These are phyloP conservation scores for Pseudonectria buxi DNA, from an alignment of 2,329 filamentous ascomycete genomes.

Conservation along the genomic window DNA sequence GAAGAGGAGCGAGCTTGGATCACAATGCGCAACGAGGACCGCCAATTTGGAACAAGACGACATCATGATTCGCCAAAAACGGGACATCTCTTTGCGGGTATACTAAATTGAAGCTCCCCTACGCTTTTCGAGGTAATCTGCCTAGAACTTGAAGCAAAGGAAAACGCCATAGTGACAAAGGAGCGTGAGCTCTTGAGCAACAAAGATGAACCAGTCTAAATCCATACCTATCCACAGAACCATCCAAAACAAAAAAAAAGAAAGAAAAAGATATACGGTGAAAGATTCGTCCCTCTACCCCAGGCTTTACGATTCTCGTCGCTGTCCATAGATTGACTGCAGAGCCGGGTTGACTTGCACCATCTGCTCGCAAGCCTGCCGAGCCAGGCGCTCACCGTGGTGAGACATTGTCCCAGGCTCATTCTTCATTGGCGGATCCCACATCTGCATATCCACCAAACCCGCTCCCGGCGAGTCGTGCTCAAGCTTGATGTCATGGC, in stretches of 20 bases:
- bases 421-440: conserved; percentile 25
- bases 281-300: neutral
- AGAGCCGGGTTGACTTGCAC: conserved; percentile 15
- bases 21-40: no score
- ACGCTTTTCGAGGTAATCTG: no score
- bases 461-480: conserved; percentile 16
- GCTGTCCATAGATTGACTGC: conserved; percentile 16
- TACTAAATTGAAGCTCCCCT: no score
- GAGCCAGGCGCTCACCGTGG: conserved; percentile 14
- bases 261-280: neutral
- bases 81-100: no score
- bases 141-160: conserved; percentile 2
- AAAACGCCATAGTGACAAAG: conserved; percentile 7
- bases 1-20: no score
- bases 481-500: conserved; percentile 20
- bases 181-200: conserved; percentile 24
- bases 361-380: conserved; percentile 8
- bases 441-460: conserved; percentile 24
- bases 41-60: no score
- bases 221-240: conserved; percentile 13
- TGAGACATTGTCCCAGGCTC: conserved; percentile 17
- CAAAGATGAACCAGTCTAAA: conserved; percentile 30
- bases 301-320: conserved; percentile 12
- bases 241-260: conserved; percentile 4
- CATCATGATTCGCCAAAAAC: no score